Evolutionary conservation across 78 protist genomes (phyloP).

Genomic region (Dictyostelium citrinum): DNA sequence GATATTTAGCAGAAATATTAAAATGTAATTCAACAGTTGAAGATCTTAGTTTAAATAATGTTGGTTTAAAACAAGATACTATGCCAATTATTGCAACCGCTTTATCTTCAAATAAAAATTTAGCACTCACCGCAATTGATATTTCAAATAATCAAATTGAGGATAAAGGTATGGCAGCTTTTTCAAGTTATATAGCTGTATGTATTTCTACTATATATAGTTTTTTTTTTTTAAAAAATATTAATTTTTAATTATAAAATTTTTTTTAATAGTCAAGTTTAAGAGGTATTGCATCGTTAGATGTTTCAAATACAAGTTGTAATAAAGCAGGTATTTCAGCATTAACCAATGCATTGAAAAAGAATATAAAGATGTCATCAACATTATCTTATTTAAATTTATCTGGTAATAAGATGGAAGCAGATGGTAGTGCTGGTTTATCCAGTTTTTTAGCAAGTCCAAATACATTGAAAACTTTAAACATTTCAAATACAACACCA

Average conservation of each 20-base stretch:
- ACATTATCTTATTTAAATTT: conserved; percentile 66
- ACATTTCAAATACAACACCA: conserved; percentile 42
- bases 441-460: conserved; percentile 68
- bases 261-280: conserved; percentile 20
- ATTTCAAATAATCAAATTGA: conserved; percentile 74
- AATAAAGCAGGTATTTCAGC: conserved; percentile 18
- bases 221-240: too few species aligned
- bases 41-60: conserved; percentile 35
- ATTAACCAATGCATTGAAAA: conserved; percentile 61
- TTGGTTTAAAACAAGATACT: conserved; percentile 50
- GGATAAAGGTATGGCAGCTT: conserved; percentile 60
- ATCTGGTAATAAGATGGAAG: conserved; percentile 78
- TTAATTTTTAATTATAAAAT: neutral
- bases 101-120: conserved; percentile 55
- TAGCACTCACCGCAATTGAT: conserved; percentile 53
- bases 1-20: conserved; percentile 40
- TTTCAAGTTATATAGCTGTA: conserved; percentile 61
- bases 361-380: conserved; percentile 77
- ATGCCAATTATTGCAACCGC: conserved; percentile 52
- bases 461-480: conserved; percentile 49
- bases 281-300: conserved; percentile 61
- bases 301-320: conserved; percentile 15
- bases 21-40: conserved; percentile 61
- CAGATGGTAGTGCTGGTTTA: conserved; percentile 79
- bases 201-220: neutral